Evolutionary conservation across 1,284 basidiomycete genomes (phyloP).

Genomic region (Quambalaria eucalypti): DNA sequence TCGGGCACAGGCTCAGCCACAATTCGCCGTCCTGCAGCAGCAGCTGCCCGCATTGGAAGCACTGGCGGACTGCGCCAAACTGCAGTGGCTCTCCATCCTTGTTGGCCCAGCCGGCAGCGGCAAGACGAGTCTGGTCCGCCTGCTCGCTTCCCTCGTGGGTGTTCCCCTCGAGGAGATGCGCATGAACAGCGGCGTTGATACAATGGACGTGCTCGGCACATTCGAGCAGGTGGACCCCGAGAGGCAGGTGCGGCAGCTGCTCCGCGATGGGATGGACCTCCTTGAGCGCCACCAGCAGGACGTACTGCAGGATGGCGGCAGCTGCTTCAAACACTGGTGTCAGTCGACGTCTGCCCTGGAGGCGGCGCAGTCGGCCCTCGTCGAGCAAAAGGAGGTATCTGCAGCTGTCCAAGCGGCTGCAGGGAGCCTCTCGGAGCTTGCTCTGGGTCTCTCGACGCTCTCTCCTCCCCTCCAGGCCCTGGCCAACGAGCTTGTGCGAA

Average conservation of each 20-base stretch:
- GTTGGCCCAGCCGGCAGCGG: slow-evolving; percentile 68
- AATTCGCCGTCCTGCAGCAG: slow-evolving; percentile 55
- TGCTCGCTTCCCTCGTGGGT: slow-evolving; percentile 65
- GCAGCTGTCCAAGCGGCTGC: background rate
- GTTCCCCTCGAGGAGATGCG: slow-evolving; percentile 64
- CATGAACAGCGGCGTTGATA: slow-evolving; percentile 81
- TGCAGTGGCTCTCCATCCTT: slow-evolving; percentile 80
- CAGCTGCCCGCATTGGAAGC: slow-evolving; percentile 68
- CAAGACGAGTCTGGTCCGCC: slow-evolving; percentile 68
- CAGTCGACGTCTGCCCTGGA: background rate
- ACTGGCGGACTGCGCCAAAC: slow-evolving; percentile 63
- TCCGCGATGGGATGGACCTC: background rate
- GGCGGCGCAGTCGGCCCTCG: background rate
- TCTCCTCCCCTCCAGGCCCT: background rate
- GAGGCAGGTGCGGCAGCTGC: background rate
- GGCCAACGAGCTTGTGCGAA: background rate
- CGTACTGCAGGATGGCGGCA: background rate
- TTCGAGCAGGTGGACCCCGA: slow-evolving; percentile 69
- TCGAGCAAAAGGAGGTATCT: background rate
- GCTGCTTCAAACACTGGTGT: background rate
- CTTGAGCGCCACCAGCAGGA: background rate
- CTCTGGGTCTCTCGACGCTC: background rate
- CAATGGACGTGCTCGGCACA: slow-evolving; percentile 84
- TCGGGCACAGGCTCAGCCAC: background rate
- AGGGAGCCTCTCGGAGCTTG: background rate